These are phyloP conservation scores for Ensete ventricosum DNA, from an alignment of 176 grass and related monocot genomes.

Conservation along the genomic window DNA sequence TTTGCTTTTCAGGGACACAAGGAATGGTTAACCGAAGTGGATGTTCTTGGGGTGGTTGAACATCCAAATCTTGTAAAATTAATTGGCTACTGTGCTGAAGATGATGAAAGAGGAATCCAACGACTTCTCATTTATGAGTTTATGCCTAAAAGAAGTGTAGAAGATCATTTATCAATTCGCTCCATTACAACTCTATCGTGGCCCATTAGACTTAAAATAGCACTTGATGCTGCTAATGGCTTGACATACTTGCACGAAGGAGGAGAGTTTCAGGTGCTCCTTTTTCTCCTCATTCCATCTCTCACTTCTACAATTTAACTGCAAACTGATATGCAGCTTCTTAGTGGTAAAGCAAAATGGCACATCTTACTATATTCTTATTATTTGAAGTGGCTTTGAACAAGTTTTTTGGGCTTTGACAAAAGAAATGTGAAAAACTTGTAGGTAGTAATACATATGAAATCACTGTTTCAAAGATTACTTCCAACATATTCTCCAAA, in stretches of 20 bases:
- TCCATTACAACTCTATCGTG: constrained; percentile 4
- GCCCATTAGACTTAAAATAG: constrained; percentile 6
- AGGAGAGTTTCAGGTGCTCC: constrained; percentile 2
- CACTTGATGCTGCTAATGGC: constrained; percentile 11
- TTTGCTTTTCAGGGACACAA: constrained; percentile 12
- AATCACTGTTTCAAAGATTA: too few relatives aligned
- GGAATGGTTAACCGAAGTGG: constrained; percentile 18
- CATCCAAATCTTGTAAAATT: constrained; percentile 17
- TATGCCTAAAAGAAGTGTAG: constrained; percentile 18
- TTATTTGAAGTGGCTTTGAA: background rate
- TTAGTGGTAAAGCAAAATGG: background rate
- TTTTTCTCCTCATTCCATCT: background rate
- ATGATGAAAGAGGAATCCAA: constrained; percentile 17
- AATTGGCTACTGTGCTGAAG: constrained; percentile 16
- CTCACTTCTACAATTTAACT: background rate
- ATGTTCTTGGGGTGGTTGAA: constrained; percentile 16
- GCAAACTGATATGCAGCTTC: background rate
- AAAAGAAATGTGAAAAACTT: too few relatives aligned
- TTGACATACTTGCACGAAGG: constrained; percentile 12
- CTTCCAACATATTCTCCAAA: too few relatives aligned
- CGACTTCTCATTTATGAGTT: constrained; percentile 17
- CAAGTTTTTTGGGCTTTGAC: background rate
- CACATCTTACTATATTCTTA: background rate
- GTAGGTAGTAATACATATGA: too few relatives aligned
- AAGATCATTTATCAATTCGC: constrained; percentile 11